These are phyloP conservation scores for Metarhizium robertsii DNA, from an alignment of 2,329 filamentous ascomycete species.

Conservation along the genomic window DNA sequence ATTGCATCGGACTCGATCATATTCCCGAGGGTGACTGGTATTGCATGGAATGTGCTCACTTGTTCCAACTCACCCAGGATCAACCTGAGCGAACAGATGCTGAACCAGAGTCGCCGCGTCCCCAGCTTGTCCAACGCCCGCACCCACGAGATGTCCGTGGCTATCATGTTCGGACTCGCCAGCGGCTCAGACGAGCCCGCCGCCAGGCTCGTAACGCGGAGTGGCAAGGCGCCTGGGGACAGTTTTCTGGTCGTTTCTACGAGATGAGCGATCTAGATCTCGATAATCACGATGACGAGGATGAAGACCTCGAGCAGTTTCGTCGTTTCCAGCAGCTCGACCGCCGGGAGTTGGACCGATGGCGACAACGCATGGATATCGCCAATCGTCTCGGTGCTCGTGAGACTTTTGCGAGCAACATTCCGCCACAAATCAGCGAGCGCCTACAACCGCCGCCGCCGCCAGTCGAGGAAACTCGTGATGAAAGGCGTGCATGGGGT, in stretches of 20 bases:
- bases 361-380: conserved; percentile 76
- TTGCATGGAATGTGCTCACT: conserved; percentile 69
- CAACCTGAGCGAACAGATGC: conserved; percentile 21
- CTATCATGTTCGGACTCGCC: conserved; percentile 42
- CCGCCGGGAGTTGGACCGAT: conserved; percentile 57
- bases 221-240: conserved; percentile 81
- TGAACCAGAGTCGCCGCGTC: conserved; percentile 22
- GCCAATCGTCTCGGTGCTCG: conserved; percentile 70
- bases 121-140: conserved; percentile 21
- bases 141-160: conserved; percentile 23
- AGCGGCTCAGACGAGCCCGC: conserved; percentile 45
- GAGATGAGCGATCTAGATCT: conserved; percentile 41
- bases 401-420: conserved; percentile 59
- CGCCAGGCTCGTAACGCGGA: conserved; percentile 63
- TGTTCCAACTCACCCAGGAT: conserved; percentile 29
- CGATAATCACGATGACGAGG: conserved; percentile 41
- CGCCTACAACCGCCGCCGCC: conserved; percentile 50
- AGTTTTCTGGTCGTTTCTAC: conserved; percentile 51
- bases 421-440: conserved; percentile 49
- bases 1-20: conserved; percentile 74
- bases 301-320: conserved; percentile 59
- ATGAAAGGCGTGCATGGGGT: conserved; percentile 81
- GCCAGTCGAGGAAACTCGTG: conserved; percentile 56
- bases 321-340: conserved; percentile 44
- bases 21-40: conserved; percentile 80